Conservation (phyloP, 352 stramenopile species). For the Phytophthora constricta region DNA sequence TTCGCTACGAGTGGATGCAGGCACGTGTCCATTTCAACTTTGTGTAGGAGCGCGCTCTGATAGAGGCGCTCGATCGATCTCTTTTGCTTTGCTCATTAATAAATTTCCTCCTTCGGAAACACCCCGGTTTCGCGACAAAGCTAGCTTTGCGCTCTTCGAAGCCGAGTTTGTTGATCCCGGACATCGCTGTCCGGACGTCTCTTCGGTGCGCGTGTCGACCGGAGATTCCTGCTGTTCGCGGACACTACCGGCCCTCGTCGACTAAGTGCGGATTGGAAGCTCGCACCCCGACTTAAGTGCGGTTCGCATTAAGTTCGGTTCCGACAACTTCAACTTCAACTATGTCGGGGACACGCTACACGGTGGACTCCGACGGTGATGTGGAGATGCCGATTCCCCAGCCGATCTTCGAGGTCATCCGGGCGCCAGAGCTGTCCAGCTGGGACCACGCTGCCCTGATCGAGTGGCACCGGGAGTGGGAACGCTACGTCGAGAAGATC, state of each 20-base stretch:
- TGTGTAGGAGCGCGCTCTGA: no score
- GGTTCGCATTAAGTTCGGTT: slow-evolving; percentile 4
- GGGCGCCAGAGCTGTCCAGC: slow-evolving; percentile 5
- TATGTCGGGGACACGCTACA: slow-evolving; percentile 6
- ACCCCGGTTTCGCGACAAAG: neutral
- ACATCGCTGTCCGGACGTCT: neutral
- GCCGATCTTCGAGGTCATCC: slow-evolving; percentile 24
- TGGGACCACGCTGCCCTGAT: slow-evolving; percentile 24
- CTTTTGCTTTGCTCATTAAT: neutral
- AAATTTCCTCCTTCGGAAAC: neutral
- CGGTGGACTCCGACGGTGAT: slow-evolving; percentile 10
- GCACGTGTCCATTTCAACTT: no score
- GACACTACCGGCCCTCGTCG: neutral
- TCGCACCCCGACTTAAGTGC: slow-evolving; percentile 6
- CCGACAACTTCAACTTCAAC: slow-evolving; percentile 10
- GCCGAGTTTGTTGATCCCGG: neutral
- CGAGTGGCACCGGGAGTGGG: slow-evolving; percentile 7
- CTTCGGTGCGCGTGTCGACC: neutral
- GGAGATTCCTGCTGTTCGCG: slow-evolving; percentile 3
- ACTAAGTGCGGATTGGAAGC: slow-evolving; percentile 3
- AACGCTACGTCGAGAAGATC: slow-evolving; percentile 20
- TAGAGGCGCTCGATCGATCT: no score
- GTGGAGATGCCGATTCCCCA: slow-evolving; percentile 21
- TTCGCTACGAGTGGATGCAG: no score
- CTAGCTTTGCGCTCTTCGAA: neutral